Conservation (phyloP, 306 rosid species). For the Medicago arabica region DNA sequence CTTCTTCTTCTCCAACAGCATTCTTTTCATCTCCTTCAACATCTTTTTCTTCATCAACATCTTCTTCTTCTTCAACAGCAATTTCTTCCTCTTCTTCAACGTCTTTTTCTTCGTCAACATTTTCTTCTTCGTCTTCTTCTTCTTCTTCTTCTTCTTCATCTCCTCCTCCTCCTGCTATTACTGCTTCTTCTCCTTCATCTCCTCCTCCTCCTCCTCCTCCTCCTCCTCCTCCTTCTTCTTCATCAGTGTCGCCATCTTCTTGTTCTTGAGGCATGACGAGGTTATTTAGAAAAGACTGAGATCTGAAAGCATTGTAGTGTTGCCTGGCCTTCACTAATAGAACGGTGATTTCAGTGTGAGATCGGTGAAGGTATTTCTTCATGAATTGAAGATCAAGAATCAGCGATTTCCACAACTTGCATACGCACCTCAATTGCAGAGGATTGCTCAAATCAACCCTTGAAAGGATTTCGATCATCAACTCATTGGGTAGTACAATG, state of each 20-base stretch:
- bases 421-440: slow-evolving; percentile 44
- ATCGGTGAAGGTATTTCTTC: slow-evolving; percentile 37
- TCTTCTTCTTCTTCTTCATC: background rate
- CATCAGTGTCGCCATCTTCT: too few relatives aligned
- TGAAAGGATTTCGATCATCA: slow-evolving; percentile 45
- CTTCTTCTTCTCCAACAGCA: background rate
- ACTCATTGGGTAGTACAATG: slow-evolving; percentile 38
- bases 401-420: slow-evolving; percentile 47
- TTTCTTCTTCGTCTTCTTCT: too few relatives aligned
- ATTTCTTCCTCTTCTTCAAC: too few relatives aligned
- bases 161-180: accelerated
- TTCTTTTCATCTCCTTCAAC: too few relatives aligned
- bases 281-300: background rate
- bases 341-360: slow-evolving; percentile 40
- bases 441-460: slow-evolving; percentile 41
- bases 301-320: slow-evolving; percentile 36
- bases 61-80: too few relatives aligned
- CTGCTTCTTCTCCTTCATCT: background rate
- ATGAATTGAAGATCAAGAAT: slow-evolving; percentile 47
- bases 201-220: too few relatives aligned
- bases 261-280: too few relatives aligned
- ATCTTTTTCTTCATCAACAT: background rate
- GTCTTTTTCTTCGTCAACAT: background rate
- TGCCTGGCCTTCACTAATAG: slow-evolving; percentile 39
- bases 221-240: too few relatives aligned